These are phyloP conservation scores for Fusarium buxicola DNA, from an alignment of 2,329 filamentous ascomycete species.

Conservation along the genomic window DNA sequence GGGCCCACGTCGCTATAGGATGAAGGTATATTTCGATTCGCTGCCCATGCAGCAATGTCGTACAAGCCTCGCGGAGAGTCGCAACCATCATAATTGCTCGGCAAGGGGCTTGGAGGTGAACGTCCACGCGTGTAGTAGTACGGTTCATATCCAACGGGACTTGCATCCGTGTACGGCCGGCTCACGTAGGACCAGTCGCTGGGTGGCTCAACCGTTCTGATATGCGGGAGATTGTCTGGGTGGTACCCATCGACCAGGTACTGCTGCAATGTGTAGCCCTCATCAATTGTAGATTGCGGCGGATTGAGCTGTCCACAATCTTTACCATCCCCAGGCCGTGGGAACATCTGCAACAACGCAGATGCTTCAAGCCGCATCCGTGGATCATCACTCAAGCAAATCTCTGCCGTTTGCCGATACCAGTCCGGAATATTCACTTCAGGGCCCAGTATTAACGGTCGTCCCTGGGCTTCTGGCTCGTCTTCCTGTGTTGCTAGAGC, in stretches of 20 bases:
- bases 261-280: slow-evolving; percentile 54
- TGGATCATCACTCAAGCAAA: slow-evolving; percentile 81
- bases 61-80: slow-evolving; percentile 46
- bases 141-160: slow-evolving; percentile 53
- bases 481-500: slow-evolving; percentile 88
- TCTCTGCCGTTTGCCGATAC: slow-evolving; percentile 79
- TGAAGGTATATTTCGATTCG: slow-evolving; percentile 53
- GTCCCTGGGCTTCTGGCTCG: slow-evolving; percentile 83
- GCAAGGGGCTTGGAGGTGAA: slow-evolving; percentile 64
- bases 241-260: slow-evolving; percentile 54
- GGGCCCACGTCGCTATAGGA: slow-evolving; percentile 53
- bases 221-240: slow-evolving; percentile 49
- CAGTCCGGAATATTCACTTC: slow-evolving; percentile 78
- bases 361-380: slow-evolving; percentile 78
- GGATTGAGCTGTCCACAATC: slow-evolving; percentile 35
- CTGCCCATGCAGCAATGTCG: slow-evolving; percentile 53
- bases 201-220: slow-evolving; percentile 56
- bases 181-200: slow-evolving; percentile 59
- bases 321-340: slow-evolving; percentile 48
- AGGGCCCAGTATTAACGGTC: slow-evolving; percentile 72
- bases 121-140: slow-evolving; percentile 63
- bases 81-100: slow-evolving; percentile 56
- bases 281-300: slow-evolving; percentile 55
- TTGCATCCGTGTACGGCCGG: slow-evolving; percentile 52
- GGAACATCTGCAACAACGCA: slow-evolving; percentile 77